These are phyloP conservation scores for Neoascochyta sp. DNA, from an alignment of 2,329 filamentous ascomycete species.

Conservation along the genomic window DNA sequence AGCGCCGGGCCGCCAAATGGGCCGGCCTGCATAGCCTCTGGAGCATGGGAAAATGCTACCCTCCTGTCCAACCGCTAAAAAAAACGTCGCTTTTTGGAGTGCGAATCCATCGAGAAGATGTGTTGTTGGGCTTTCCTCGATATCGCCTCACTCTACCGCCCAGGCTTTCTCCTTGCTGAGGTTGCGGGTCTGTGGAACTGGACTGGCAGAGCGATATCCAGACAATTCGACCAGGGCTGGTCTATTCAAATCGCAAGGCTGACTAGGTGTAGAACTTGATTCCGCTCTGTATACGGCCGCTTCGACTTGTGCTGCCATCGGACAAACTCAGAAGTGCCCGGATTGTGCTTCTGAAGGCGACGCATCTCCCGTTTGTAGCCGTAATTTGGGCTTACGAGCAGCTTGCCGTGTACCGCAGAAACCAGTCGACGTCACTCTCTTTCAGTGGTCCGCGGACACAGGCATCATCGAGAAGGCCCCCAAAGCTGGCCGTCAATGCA, in stretches of 20 bases:
- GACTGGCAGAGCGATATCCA: conserved; percentile 3
- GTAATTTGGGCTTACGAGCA: conserved; percentile 66
- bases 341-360: conserved; percentile 57
- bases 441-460: conserved; percentile 35
- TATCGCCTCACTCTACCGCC: conserved; percentile 21
- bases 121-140: conserved; percentile 4
- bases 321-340: conserved; percentile 60
- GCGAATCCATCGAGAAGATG: conserved; percentile 4
- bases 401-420: conserved; percentile 24
- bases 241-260: conserved; percentile 21
- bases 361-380: conserved; percentile 65
- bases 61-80: conserved; percentile 17
- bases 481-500: conserved; percentile 32
- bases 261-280: conserved; percentile 60
- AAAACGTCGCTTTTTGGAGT: too few relatives aligned
- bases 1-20: conserved; percentile 29
- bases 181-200: conserved; percentile 1
- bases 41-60: conserved; percentile 6
- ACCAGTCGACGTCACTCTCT: conserved; percentile 17
- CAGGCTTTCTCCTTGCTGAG: conserved; percentile 18
- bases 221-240: conserved; percentile 1
- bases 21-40: conserved; percentile 33
- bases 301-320: conserved; percentile 64
- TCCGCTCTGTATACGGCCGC: conserved; percentile 67
- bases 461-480: conserved; percentile 20